A percentile compares a stretch with the other conserved stretches of the same genome.
These are phyloP conservation scores for Botryotinia globosa DNA, from an alignment of 2,329 filamentous ascomycete species.

Conservation along the genomic window DNA sequence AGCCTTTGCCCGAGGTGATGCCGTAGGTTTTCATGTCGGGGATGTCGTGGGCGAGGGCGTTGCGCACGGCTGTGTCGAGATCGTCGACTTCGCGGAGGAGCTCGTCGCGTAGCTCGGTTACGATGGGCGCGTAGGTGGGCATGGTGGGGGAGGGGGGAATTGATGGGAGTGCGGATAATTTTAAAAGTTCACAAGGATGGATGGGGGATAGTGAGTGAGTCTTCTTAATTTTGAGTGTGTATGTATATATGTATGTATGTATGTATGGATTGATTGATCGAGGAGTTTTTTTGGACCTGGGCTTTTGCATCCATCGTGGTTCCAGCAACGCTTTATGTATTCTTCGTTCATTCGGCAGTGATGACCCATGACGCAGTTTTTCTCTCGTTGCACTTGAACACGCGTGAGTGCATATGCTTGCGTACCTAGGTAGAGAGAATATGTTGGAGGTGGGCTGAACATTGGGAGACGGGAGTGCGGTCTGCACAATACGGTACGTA, in stretches of 20 bases:
- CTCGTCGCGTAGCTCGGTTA: constrained; percentile 7
- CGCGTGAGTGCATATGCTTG: background rate
- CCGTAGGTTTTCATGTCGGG: constrained; percentile 12
- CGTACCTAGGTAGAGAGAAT: too few species aligned
- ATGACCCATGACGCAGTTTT: background rate
- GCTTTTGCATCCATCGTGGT: background rate
- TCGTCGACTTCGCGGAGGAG: constrained; percentile 17
- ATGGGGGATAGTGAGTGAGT: too few species aligned
- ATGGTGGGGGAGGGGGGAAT: background rate
- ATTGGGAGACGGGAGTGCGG: too few species aligned
- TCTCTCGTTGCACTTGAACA: background rate
- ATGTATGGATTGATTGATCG: background rate
- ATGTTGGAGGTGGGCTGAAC: background rate
- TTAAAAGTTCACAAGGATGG: background rate
- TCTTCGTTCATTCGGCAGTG: background rate
- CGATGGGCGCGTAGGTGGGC: constrained; percentile 2
- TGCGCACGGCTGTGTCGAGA: constrained; percentile 15
- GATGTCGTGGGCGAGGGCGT: constrained; percentile 8
- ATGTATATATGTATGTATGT: background rate
- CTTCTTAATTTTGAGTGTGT: background rate
- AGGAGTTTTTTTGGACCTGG: background rate
- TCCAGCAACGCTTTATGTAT: background rate
- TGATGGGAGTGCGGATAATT: background rate
- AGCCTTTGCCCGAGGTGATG: constrained; percentile 4
- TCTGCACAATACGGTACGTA: background rate